Percentiles rank a stretch among this genome's conserved stretches.
phyloP scores from a whole-genome alignment of 306 rosid genomes.

The Abrus pulchellus region DNA sequence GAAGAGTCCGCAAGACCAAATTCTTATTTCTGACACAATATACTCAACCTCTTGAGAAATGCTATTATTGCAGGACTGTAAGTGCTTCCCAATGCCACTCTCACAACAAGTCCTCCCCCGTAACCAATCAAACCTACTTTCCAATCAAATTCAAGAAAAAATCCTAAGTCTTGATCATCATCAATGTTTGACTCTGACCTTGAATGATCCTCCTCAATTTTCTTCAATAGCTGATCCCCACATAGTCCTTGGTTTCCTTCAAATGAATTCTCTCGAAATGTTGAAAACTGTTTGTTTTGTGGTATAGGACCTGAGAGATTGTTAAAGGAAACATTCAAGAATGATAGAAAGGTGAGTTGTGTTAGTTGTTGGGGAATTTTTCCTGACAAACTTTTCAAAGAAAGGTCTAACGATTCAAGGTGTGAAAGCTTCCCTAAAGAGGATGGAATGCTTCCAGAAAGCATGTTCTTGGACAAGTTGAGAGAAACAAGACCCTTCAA shows the following conservation, averaged over 20 bases:
- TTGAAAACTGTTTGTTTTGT: constrained; percentile 30
- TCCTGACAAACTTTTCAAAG: constrained; percentile 40
- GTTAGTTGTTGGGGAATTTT: constrained; percentile 36
- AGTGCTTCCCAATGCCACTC: constrained; percentile 31
- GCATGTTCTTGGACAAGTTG: constrained; percentile 43
- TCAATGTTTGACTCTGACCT: neutral
- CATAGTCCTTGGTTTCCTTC: constrained; percentile 45
- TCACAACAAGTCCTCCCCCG: constrained; percentile 40
- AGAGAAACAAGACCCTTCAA: constrained; percentile 26
- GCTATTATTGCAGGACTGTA: neutral
- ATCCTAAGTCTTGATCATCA: constrained; percentile 23
- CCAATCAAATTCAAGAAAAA: constrained; percentile 2
- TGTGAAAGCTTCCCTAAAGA: constrained; percentile 44
- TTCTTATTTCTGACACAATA: neutral
- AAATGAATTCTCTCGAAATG: constrained; percentile 30
- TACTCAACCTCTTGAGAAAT: neutral
- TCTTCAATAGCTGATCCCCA: constrained; percentile 38
- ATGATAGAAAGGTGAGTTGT: constrained; percentile 40
- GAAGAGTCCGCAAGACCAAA: neutral
- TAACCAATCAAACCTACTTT: constrained; percentile 36
- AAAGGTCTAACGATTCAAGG: constrained; percentile 49
- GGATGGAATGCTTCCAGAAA: constrained; percentile 44
- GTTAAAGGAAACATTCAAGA: constrained; percentile 45
- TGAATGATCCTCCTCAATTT: neutral
- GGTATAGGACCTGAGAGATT: constrained; percentile 45